Percentiles rank a stretch among this genome's conserved stretches.
Evolutionary conservation across 148 eudicot species (phyloP).

Genomic region (Silene conica): DNA sequence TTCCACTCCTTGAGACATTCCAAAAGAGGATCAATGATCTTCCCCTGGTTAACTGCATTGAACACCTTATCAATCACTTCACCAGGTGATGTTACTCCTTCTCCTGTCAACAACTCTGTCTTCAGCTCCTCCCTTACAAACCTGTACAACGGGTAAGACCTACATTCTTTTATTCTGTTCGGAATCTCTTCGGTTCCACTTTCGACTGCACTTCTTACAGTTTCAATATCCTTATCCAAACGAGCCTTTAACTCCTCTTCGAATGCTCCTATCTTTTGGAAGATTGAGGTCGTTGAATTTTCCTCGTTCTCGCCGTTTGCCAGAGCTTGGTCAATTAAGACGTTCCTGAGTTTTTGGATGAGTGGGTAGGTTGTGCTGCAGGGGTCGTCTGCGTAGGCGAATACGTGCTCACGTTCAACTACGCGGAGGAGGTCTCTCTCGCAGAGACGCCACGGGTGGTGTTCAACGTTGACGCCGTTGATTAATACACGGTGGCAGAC

Average conservation of each 20-base stretch:
- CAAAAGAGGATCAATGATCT: slow-evolving; percentile 66
- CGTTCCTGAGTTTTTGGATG: background rate
- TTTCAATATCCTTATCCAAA: background rate
- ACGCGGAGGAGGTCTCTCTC: background rate
- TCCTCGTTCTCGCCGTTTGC: background rate
- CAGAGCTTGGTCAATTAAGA: background rate
- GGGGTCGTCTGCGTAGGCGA: background rate
- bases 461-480: background rate
- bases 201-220: background rate
- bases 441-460: background rate
- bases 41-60: slow-evolving; percentile 52
- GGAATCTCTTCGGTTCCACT: background rate
- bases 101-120: slow-evolving; percentile 1
- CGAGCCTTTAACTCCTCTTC: background rate
- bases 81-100: background rate
- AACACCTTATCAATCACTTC: slow-evolving; percentile 76
- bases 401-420: background rate
- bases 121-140: slow-evolving; percentile 41
- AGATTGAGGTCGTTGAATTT: background rate
- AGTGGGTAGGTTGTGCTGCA: slow-evolving; percentile 6
- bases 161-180: background rate
- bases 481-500: background rate
- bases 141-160: slow-evolving; percentile 25
- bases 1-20: slow-evolving; percentile 74
- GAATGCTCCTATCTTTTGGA: background rate